Evolutionary conservation across 2,329 filamentous ascomycete genomes (phyloP), one percentile per base, ranked within the genome.

Genomic region (Ophiostoma tasmaniense): DNA sequence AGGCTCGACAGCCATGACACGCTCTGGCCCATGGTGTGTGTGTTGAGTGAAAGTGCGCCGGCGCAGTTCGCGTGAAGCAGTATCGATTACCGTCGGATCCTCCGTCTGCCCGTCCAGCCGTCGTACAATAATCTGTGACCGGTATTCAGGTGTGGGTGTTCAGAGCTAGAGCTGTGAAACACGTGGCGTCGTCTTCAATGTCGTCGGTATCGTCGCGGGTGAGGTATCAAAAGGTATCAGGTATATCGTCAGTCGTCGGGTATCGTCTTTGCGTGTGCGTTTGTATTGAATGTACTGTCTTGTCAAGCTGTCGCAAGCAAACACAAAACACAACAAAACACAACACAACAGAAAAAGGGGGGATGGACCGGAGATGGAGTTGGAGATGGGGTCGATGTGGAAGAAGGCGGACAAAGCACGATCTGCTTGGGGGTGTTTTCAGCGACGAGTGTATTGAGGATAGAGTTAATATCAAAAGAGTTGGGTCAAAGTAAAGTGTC

Each of bases 1-100:
- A 96, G 81, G 79, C 81, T 80, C 67, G 90, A 91, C 75, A 92
- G 82, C 87, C 87, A 89, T 78, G 87, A 89, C 78, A 89, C 81
- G 75, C 84, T 83, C 73, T 85, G 82, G 75, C 87, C 87, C 87
- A 89, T 89, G 70, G 79, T 85, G 79, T 66, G 28, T 59, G 28
- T 45, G 22, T 33, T 22, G 13, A 39, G 28, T 22, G 64, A 25
- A 28, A 30, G 62, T 20, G 61, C 61, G 61, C 68, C 68, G 68
- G n/a, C n/a, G n/a, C n/a, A n/a, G n/a, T n/a, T n/a, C n/a, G n/a
- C n/a, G n/a, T n/a, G n/a, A n/a, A n/a, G n/a, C n/a, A n/a, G n/a
- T n/a, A n/a, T n/a, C n/a, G n/a, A n/a, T n/a, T n/a, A n/a, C n/a
- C n/a, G n/a, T n/a, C n/a, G n/a, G n/a, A n/a, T n/a, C n/a, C n/a